Conservation (phyloP, 352 stramenopile species). For the Phytophthora fragariae region DNA sequence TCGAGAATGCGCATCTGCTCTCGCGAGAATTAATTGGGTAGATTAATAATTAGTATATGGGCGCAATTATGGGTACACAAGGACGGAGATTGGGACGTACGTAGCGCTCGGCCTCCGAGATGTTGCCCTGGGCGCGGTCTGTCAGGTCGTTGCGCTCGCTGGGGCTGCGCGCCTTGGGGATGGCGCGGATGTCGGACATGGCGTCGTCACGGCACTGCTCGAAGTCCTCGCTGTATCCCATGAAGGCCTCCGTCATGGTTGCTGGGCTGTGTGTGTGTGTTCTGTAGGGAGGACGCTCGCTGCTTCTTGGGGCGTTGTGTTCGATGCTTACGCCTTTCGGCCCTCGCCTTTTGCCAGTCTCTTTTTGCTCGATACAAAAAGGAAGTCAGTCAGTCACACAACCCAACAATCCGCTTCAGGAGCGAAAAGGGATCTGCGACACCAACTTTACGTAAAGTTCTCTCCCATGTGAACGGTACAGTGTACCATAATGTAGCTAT, state of each 20-base stretch:
- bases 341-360: conserved; percentile 8
- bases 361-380: conserved; percentile 26
- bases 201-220: conserved; percentile 85
- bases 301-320: not conserved
- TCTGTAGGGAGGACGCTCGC: conserved; percentile 8
- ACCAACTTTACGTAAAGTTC: conserved; percentile 25
- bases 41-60: not conserved
- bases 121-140: conserved; percentile 69
- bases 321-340: conserved; percentile 4
- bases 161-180: conserved; percentile 51
- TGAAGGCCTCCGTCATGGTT: conserved; percentile 81
- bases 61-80: no score
- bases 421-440: conserved; percentile 31
- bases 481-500: conserved; percentile 5
- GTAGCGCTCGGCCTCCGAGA: conserved; percentile 83
- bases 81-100: conserved; percentile 28
- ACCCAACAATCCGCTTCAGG: conserved; percentile 38
- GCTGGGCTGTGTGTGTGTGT: not conserved
- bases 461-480: conserved; percentile 15
- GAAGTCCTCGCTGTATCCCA: conserved; percentile 87
- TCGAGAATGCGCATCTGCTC: conserved; percentile 81
- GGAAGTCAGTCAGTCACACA: conserved; percentile 36
- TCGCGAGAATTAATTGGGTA: not conserved
- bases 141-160: conserved; percentile 55
- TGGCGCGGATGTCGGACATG: conserved; percentile 72